These are phyloP conservation scores for Echinochloa phyllopogon DNA, from an alignment of 176 grass and related monocot species.

Conservation along the genomic window DNA sequence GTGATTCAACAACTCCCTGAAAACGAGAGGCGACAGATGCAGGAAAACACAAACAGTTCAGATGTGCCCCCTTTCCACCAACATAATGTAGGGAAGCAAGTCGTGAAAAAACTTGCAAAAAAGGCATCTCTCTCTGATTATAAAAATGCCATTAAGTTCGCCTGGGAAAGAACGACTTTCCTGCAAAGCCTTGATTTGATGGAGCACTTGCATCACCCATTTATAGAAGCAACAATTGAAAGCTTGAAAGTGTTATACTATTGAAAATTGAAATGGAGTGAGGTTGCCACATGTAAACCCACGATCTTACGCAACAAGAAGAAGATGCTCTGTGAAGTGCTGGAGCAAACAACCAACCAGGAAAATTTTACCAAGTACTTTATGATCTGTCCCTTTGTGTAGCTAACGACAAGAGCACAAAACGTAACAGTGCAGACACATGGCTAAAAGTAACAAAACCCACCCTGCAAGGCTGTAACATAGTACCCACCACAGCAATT, in stretches of 20 bases:
- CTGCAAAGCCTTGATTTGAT: slow-evolving; percentile 2
- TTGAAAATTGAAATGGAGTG: slow-evolving; percentile 15
- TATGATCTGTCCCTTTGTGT: slow-evolving; percentile 34
- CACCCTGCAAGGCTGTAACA: slow-evolving; percentile 44
- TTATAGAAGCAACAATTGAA: background rate
- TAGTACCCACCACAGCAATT: slow-evolving; percentile 23
- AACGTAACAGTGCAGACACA: slow-evolving; percentile 54
- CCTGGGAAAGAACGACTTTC: background rate
- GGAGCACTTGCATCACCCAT: background rate
- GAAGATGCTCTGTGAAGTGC: background rate
- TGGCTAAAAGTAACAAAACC: slow-evolving; percentile 46
- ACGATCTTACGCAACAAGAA: slow-evolving; percentile 12
- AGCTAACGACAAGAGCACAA: slow-evolving; percentile 37
- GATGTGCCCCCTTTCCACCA: slow-evolving; percentile 27
- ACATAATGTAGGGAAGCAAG: slow-evolving; percentile 25
- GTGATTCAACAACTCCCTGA: slow-evolving; percentile 34
- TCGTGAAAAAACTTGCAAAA: background rate
- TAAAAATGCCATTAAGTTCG: background rate
- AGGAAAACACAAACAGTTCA: slow-evolving; percentile 29
- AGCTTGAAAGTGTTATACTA: slow-evolving; percentile 26
- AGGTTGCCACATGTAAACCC: slow-evolving; percentile 9
- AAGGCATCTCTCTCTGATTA: slow-evolving; percentile 4
- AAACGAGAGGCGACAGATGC: slow-evolving; percentile 45
- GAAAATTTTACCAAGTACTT: slow-evolving; percentile 39
- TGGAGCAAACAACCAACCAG: slow-evolving; percentile 36